Conservation (phyloP, 2,329 filamentous ascomycete genomes). For the Talaromyces pinophilus region DNA sequence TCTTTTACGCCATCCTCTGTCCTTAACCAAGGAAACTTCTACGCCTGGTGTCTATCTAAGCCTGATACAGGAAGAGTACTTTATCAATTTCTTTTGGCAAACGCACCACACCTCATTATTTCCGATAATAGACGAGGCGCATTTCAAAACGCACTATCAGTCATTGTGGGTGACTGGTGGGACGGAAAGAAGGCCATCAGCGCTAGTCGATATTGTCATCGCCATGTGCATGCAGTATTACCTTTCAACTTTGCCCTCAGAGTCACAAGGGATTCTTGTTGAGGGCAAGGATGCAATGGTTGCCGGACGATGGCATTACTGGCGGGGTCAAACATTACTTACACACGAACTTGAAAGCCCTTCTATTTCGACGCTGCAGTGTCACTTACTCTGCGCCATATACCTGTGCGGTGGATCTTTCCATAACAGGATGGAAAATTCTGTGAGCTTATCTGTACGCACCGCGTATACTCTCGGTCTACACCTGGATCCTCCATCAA, state of each 20-base stretch:
- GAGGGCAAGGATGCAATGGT: conserved; percentile 15
- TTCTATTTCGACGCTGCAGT: conserved; percentile 19
- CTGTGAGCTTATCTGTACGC: conserved; percentile 12
- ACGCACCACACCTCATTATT: conserved; percentile 8
- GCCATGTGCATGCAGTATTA: conserved; percentile 21
- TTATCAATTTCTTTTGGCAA: conserved; percentile 18
- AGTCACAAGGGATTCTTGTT: conserved; percentile 10
- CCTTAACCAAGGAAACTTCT: neutral
- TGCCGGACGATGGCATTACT: conserved; percentile 18
- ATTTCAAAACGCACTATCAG: conserved; percentile 21
- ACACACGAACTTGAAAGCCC: conserved; percentile 18
- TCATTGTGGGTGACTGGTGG: conserved; percentile 15
- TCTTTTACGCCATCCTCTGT: neutral
- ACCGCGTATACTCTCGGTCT: conserved; percentile 19
- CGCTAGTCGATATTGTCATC: conserved; percentile 20
- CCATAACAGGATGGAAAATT: conserved; percentile 17
- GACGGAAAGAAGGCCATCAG: conserved; percentile 6
- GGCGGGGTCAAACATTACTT: conserved; percentile 14
- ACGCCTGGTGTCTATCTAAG: conserved; percentile 7
- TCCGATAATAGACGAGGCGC: conserved; percentile 13
- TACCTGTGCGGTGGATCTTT: conserved; percentile 19
- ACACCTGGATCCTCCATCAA: conserved; percentile 9
- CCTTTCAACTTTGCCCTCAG: conserved; percentile 6
- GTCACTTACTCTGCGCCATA: conserved; percentile 18
- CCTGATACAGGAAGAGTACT: conserved; percentile 15